Percentiles rank a stretch among this genome's conserved stretches.
phyloP scores from a whole-genome alignment of 345 rosid species.

The Syzygium jambos region DNA sequence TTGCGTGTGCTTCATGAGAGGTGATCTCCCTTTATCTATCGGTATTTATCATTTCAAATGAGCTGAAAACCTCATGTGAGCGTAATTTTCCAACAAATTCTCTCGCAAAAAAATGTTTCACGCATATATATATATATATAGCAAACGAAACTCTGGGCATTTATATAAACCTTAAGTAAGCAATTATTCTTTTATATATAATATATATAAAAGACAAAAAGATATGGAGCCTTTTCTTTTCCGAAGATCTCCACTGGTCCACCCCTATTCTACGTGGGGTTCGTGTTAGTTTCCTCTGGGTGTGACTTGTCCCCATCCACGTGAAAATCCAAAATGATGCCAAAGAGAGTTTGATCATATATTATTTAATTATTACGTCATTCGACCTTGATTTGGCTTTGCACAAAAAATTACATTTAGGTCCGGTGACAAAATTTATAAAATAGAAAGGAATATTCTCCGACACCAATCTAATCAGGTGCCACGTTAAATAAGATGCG shows the following conservation, averaged over 20 bases:
- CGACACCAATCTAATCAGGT: not conserved
- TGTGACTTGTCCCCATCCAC: not conserved
- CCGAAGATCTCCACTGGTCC: not conserved
- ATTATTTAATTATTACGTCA: not conserved
- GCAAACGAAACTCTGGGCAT: not conserved
- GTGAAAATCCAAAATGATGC: not conserved
- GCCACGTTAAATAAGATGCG: not conserved
- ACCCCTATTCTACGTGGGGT: not conserved
- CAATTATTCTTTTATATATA: not conserved
- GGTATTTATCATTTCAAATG: not conserved
- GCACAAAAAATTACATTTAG: not conserved
- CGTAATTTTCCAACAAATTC: not conserved
- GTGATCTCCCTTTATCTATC: not conserved
- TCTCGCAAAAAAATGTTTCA: not conserved
- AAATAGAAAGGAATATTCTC: not conserved
- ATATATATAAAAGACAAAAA: not conserved
- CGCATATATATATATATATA: not conserved
- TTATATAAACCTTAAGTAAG: not conserved
- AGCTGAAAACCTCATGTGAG: not conserved
- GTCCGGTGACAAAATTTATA: not conserved
- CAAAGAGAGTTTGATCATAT: accelerated
- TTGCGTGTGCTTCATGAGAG: not conserved
- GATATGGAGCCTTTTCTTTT: not conserved
- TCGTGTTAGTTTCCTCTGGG: not conserved
- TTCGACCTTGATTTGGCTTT: not conserved